A percentile compares a stretch with the other conserved stretches of the same genome.
These are phyloP conservation scores for Iberis pinnata DNA, from an alignment of 345 rosid species.

Conservation along the genomic window DNA sequence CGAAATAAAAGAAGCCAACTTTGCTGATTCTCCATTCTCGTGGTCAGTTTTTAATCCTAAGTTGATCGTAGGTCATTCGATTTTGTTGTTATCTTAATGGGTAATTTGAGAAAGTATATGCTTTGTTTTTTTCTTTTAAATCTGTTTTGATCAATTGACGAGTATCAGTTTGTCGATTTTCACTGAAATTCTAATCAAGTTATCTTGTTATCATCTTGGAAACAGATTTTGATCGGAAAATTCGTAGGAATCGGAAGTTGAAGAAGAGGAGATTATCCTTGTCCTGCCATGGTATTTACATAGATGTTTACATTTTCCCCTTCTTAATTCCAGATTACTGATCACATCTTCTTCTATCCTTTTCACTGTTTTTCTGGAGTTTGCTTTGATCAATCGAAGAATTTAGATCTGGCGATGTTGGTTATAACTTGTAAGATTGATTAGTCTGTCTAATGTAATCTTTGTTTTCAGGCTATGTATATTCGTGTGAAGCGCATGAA, in stretches of 20 bases:
- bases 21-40: conserved; percentile 1
- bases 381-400: neutral
- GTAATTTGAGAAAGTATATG: neutral
- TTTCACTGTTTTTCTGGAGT: neutral
- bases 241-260: neutral
- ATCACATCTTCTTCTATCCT: neutral
- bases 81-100: neutral
- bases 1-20: conserved; percentile 10
- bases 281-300: conserved; percentile 7
- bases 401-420: neutral
- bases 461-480: conserved; percentile 59
- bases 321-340: too few relatives aligned
- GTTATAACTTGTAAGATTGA: conserved; percentile 6
- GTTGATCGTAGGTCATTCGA: conserved; percentile 1
- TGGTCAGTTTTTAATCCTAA: neutral
- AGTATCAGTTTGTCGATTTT: neutral
- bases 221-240: conserved; percentile 3
- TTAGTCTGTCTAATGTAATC: neutral
- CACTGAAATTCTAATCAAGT: neutral
- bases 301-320: neutral
- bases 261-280: conserved; percentile 11
- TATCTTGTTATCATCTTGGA: neutral
- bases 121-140: neutral
- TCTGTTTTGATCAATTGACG: too few relatives aligned
- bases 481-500: conserved; percentile 84